Evolutionary conservation across 306 rosid genomes (phyloP), one percentile per base, ranked within the genome.

Genomic region (Phaseolus lunatus): DNA sequence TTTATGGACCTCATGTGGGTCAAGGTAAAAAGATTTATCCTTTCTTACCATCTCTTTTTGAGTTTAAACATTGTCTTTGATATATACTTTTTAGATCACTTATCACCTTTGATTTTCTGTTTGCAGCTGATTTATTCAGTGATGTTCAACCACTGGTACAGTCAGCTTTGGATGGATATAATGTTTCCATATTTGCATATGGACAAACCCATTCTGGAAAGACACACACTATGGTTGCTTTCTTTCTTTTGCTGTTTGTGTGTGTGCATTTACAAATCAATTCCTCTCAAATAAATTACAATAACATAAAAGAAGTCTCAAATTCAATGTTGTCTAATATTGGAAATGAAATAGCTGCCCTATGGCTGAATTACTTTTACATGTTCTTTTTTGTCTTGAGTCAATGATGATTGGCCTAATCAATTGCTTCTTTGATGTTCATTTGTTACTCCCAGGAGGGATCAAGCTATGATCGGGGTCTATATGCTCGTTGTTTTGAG

Each of bases 1-100:
- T 95, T 80, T 95, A 90, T 81, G 97, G 98, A 78, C 97, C 98
- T 83, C 98, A 95, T 78, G 91, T 90, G 86, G 97, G 97, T 76
- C 97, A 95, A 88, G 99, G 97, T 95, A 80, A 79, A 79, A 77
- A 63, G 39, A 53, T 67, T 5, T 76, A 23, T 53, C 75, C 31
- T 56, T 8, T 62, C 20, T 72, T 48, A 52, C 75, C 70, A 48
- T 61, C 33, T 16, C n/a, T 35, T 57, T 44, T n/a, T 53, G 16
- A 49, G 48, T 62, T 57, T 27, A 68, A 69, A 78, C 50, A 39
- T 43, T 15, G 47, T 69, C 26, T 52, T 16, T 47, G 63, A 52
- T 69, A 24, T 20, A 41, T 76, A 53, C 45, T 49, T 20, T 18
- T 39, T 78, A 77, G 53, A 79, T 82, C 47, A 75, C 69, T 37